A percentile compares a stretch with the other conserved stretches of the same genome.
These are phyloP conservation scores for Intubia oerlemansii DNA, from an alignment of 2,329 filamentous ascomycete genomes.

Conservation along the genomic window DNA sequence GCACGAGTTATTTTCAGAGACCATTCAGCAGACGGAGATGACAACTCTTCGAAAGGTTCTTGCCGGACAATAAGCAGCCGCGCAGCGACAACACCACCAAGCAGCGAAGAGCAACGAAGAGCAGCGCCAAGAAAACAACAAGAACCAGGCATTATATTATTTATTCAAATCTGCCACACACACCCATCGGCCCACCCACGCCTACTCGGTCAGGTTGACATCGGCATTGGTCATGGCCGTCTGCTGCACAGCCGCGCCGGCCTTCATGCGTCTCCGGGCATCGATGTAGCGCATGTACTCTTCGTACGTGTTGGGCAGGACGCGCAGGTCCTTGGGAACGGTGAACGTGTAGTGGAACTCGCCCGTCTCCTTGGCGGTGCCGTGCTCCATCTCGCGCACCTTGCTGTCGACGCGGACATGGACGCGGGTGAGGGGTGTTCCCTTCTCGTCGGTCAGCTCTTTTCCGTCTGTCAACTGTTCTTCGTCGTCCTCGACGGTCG, in stretches of 20 bases:
- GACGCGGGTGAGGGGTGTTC: conserved; percentile 24
- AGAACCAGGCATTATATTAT: too few relatives aligned
- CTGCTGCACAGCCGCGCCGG: conserved; percentile 9
- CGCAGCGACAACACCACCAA: too few relatives aligned
- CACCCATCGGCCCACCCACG: too few relatives aligned
- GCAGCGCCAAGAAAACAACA: too few relatives aligned
- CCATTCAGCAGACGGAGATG: too few relatives aligned
- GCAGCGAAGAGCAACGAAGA: too few relatives aligned
- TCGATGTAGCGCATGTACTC: conserved; percentile 23
- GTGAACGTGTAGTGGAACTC: conserved; percentile 51
- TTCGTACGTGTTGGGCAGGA: conserved; percentile 18
- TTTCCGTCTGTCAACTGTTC: too few relatives aligned
- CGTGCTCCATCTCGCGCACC: conserved; percentile 44
- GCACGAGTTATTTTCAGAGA: too few relatives aligned
- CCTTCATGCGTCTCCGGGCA: conserved; percentile 17
- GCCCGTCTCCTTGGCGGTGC: conserved; percentile 41
- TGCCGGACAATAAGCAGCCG: too few relatives aligned
- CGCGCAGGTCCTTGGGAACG: conserved; percentile 16
- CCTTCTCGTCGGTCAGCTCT: conserved; percentile 6
- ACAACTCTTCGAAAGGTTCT: too few relatives aligned
- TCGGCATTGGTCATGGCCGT: not conserved
- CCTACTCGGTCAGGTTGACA: conserved; percentile 7
- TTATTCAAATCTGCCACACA: too few relatives aligned
- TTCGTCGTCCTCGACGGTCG: conserved; percentile 16
- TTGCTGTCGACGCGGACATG: conserved; percentile 53